These are phyloP conservation scores for Euphorbia corollata DNA, from an alignment of 441 rosid genomes.

Conservation along the genomic window DNA sequence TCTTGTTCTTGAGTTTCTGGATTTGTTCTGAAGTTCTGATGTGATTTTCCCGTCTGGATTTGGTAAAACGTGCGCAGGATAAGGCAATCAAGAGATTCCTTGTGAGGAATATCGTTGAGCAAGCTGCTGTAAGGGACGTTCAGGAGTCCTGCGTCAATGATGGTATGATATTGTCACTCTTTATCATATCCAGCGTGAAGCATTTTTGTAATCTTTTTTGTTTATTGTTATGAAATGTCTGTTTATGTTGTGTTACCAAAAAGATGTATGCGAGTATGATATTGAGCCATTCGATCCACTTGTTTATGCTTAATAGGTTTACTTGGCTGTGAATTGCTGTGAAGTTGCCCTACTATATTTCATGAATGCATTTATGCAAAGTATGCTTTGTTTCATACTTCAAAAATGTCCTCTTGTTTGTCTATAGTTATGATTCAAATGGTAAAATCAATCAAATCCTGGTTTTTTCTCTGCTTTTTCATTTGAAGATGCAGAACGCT, in stretches of 20 bases:
- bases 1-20: background rate
- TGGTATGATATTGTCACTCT: conserved; percentile 23
- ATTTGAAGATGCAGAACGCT: no score
- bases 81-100: conserved; percentile 90
- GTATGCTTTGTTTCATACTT: background rate
- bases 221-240: background rate
- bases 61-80: conserved; percentile 34
- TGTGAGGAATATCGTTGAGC: conserved; percentile 93
- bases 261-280: no score
- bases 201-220: background rate
- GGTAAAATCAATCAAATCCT: background rate
- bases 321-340: background rate
- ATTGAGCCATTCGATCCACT: no score
- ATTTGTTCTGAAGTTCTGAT: background rate
- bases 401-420: background rate
- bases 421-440: background rate
- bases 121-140: conserved; percentile 90
- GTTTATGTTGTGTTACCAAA: no score
- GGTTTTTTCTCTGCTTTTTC: no score
- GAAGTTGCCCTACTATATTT: background rate
- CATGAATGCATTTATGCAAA: background rate
- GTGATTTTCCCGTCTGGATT: no score
- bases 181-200: no score
- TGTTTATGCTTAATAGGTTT: no score
- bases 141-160: conserved; percentile 91